A percentile compares a stretch with the other conserved stretches of the same genome.
Evolutionary conservation across 441 rosid genomes (phyloP).

Genomic region (Populus hybrid): DNA sequence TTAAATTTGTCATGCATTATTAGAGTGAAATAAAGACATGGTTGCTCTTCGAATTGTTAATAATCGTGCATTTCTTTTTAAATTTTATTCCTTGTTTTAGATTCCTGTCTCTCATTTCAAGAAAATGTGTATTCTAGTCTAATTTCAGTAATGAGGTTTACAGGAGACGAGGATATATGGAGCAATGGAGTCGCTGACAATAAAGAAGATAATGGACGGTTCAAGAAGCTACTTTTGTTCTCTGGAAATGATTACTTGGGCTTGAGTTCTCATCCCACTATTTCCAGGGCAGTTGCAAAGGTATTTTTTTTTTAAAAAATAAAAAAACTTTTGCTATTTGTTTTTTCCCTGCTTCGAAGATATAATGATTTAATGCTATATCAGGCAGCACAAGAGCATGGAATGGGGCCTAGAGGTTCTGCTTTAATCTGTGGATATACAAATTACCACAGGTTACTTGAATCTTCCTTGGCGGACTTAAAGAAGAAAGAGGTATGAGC

Average conservation of each 20-base stretch:
- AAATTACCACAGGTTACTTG: slow-evolving; percentile 72
- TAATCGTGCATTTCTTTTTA: background rate
- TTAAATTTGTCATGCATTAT: background rate
- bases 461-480: slow-evolving; percentile 74
- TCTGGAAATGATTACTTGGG: slow-evolving; percentile 98
- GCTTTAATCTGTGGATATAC: slow-evolving; percentile 92
- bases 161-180: slow-evolving; percentile 58
- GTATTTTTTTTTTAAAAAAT: slow-evolving; percentile 28
- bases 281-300: slow-evolving; percentile 68
- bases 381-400: slow-evolving; percentile 85
- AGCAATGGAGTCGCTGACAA: slow-evolving; percentile 28
- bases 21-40: background rate
- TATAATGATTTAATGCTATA: slow-evolving; percentile 10
- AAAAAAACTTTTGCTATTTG: slow-evolving; percentile 3
- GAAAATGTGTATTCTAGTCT: background rate
- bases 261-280: slow-evolving; percentile 85
- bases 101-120: background rate
- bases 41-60: background rate
- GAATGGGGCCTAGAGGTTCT: slow-evolving; percentile 98
- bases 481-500: slow-evolving; percentile 78
- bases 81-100: background rate
- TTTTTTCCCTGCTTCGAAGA: background rate
- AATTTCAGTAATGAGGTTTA: background rate
- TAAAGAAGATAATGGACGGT: slow-evolving; percentile 17
- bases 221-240: slow-evolving; percentile 72